A percentile compares a stretch with the other conserved stretches of the same genome.
Conservation (phyloP, 2,329 filamentous ascomycete species). For the Penicillium occitanis region DNA sequence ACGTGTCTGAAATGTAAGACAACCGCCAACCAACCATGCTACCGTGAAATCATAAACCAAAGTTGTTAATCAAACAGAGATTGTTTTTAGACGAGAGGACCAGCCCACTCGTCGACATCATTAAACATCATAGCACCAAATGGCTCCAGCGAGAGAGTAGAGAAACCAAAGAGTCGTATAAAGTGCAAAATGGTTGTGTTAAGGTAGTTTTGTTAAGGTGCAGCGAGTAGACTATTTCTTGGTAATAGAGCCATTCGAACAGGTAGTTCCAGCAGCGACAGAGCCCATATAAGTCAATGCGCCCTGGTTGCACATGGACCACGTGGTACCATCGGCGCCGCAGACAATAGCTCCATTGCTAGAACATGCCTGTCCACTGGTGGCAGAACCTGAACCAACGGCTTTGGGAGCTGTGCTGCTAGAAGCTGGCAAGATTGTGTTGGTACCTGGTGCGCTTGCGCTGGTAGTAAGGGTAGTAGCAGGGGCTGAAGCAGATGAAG, state of each 20-base stretch:
- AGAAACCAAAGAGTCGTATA: background rate
- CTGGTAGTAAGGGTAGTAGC: constrained; percentile 21
- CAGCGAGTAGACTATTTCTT: constrained; percentile 6
- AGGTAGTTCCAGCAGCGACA: constrained; percentile 40
- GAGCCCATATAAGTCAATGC: constrained; percentile 37
- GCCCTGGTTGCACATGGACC: constrained; percentile 37
- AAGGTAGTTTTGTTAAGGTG: background rate
- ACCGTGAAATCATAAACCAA: background rate
- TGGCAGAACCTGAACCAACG: background rate
- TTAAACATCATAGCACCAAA: background rate
- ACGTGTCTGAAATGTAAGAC: background rate
- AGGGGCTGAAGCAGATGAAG: constrained; percentile 10
- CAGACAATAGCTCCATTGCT: constrained; percentile 36
- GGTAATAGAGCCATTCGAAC: constrained; percentile 28
- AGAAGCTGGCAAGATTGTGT: constrained; percentile 21
- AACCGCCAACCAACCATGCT: constrained; percentile 5
- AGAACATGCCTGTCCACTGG: constrained; percentile 23
- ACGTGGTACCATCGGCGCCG: constrained; percentile 32
- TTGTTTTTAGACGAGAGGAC: background rate
- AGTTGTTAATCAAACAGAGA: background rate
- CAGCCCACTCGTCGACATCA: background rate
- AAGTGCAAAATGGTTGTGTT: background rate
- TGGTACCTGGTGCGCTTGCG: background rate
- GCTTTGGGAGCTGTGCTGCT: constrained; percentile 10
- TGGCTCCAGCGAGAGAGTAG: background rate